phyloP scores from a whole-genome alignment of 1,284 basidiomycete species.

The Sanghuangporus sanghuang region DNA sequence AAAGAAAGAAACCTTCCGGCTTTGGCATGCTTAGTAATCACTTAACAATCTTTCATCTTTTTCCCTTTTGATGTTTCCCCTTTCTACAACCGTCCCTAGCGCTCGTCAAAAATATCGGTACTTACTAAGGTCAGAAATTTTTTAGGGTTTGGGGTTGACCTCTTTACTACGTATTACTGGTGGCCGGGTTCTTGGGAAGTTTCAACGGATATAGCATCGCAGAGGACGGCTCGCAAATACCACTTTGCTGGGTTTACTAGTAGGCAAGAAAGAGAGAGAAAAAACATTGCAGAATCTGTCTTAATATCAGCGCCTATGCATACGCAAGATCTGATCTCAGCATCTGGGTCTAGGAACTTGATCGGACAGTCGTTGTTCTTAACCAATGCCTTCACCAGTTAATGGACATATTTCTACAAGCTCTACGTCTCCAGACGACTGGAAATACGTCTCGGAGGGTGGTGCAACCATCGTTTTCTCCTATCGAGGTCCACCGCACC shows the following conservation, averaged over 20 bases:
- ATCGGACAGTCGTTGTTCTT: background rate
- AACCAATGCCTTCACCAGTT: background rate
- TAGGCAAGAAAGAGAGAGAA: too few relatives aligned
- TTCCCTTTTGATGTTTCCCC: background rate
- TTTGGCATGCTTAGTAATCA: conserved; percentile 3
- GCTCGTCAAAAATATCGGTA: background rate
- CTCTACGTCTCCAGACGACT: conserved; percentile 49
- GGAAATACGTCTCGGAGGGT: conserved; percentile 85
- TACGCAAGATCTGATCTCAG: background rate
- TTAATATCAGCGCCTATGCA: too few relatives aligned
- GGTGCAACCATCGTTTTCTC: conserved; percentile 86
- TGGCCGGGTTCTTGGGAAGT: too few relatives aligned
- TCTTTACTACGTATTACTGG: too few relatives aligned
- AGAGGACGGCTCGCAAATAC: too few relatives aligned
- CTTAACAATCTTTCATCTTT: background rate
- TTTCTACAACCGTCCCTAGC: background rate
- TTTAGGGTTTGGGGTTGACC: too few relatives aligned
- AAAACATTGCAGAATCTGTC: too few relatives aligned
- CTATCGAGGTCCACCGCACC: conserved; percentile 51
- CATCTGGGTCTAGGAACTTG: background rate
- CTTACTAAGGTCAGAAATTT: too few relatives aligned
- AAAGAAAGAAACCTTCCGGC: background rate
- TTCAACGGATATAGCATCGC: too few relatives aligned
- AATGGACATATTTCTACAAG: background rate
- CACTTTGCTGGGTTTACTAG: too few relatives aligned